Evolutionary conservation across 495 filamentous ascomycete genomes (phyloP), one percentile per base, ranked within the genome.

Genomic region (Hypoxylon intermedium): DNA sequence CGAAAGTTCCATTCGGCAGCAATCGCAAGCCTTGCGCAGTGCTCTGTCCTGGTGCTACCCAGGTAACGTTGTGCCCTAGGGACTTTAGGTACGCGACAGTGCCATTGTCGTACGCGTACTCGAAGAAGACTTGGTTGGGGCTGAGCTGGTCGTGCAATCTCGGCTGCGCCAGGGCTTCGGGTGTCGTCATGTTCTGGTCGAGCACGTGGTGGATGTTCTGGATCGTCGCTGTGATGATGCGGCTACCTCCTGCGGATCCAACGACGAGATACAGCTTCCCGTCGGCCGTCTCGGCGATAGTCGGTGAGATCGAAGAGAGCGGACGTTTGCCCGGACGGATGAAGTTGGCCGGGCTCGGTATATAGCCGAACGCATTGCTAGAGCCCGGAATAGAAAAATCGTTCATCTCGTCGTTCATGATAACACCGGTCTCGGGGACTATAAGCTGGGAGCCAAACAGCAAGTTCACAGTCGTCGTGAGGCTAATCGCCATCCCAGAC

Each of bases 381-480:
- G 78, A 76, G 12, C 83, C 83, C 2, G 92, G 92, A 47, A 92
- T 89, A n/a, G 84, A 88, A 77, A 93, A 93, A 82, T 89, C 90
- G 68, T 96, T 89, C 92, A 96, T 96, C 69, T 96, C 90, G 67
- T 96, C 86, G 71, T 97, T 97, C 86, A 93, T 89, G 59, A 93
- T 89, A 15, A 95, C 82, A 5, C 79, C 79, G 0, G 89, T 93
- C 63, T 92, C 87, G 0, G 90, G 90, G 0, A 92, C 85, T 60
- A 93, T 83, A 9, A 95, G 50, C 19, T 81, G 77, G 34, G 82
- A 87, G 6, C 91, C 91, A 53, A 93, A 95, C 0, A 89, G 74
- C 12, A 91, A 74, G 71, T 95, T 95, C 46, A 95, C 79, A 0
- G 91, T 93, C 1, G 85, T 86, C 9, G 88, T 92, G 1, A 87